Evolutionary conservation across 257 asterid species (phyloP).

Genomic region (Galeopsis tetrahit): DNA sequence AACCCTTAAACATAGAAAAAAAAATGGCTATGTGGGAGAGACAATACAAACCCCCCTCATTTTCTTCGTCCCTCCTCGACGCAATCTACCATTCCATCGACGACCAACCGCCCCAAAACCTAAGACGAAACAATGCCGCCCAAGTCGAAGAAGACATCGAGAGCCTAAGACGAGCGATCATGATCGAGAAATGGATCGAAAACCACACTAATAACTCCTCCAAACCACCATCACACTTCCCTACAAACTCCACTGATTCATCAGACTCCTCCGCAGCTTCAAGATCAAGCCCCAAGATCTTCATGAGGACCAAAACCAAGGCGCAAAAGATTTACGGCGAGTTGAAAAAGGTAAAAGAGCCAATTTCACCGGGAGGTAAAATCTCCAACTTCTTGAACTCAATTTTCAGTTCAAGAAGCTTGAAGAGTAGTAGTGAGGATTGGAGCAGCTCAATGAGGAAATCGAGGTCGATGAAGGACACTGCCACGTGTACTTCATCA

Average conservation of each 20-base stretch:
- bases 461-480: constrained; percentile 72
- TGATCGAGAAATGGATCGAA: constrained; percentile 85
- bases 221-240: constrained; percentile 41
- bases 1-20: neutral
- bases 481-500: constrained; percentile 41
- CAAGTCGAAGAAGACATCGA: constrained; percentile 57
- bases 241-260: constrained; percentile 65
- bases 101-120: constrained; percentile 37
- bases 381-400: constrained; percentile 65
- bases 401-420: constrained; percentile 66
- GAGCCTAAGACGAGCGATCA: constrained; percentile 72
- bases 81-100: constrained; percentile 81
- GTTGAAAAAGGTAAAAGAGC: constrained; percentile 54
- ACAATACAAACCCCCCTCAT: constrained; percentile 61
- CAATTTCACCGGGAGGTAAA: constrained; percentile 62
- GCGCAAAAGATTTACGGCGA: constrained; percentile 48
- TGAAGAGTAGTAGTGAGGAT: constrained; percentile 50
- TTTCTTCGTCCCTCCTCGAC: constrained; percentile 84
- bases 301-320: constrained; percentile 37
- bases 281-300: constrained; percentile 35
- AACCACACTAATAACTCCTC: constrained; percentile 29
- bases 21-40: constrained; percentile 45
- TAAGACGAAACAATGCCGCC: constrained; percentile 37
- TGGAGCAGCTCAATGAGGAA: constrained; percentile 65
- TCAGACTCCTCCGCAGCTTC: constrained; percentile 45